A percentile compares a stretch with the other conserved stretches of the same genome.
Conservation (phyloP, 202 grass and related monocot genomes). For the Bolboschoenoplectus hybrid region DNA sequence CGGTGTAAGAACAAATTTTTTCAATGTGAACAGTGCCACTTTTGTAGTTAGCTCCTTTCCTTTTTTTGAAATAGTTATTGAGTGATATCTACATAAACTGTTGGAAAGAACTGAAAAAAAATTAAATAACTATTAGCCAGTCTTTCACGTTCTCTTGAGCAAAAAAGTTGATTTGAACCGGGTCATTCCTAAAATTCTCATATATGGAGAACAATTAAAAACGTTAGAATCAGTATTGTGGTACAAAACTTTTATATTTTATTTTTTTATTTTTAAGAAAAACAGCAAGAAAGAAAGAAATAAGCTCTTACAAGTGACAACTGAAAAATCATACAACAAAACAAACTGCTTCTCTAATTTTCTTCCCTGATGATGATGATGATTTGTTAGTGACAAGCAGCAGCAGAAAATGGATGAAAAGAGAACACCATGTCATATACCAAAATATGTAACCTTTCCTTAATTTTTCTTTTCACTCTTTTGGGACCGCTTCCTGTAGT, state of each 20-base stretch:
- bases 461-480: not conserved
- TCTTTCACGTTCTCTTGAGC: not conserved
- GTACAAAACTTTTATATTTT: not conserved
- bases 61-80: no score
- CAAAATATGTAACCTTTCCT: not conserved
- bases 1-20: no score
- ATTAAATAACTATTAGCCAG: not conserved
- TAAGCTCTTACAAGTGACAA: not conserved
- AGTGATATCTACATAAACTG: no score
- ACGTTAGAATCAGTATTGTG: not conserved
- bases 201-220: not conserved
- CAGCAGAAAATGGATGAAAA: not conserved
- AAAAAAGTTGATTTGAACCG: not conserved
- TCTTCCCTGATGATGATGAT: not conserved
- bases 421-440: not conserved
- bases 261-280: not conserved
- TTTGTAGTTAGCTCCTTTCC: no score
- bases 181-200: not conserved
- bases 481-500: not conserved
- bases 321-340: not conserved
- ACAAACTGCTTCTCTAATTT: not conserved
- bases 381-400: not conserved
- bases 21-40: no score
- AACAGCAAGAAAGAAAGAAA: not conserved
- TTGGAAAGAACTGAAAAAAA: not conserved